Evolutionary conservation across 2,329 filamentous ascomycete species (phyloP), one percentile per base, ranked within the genome.

Genomic region (Pestalotiopsis sp.): DNA sequence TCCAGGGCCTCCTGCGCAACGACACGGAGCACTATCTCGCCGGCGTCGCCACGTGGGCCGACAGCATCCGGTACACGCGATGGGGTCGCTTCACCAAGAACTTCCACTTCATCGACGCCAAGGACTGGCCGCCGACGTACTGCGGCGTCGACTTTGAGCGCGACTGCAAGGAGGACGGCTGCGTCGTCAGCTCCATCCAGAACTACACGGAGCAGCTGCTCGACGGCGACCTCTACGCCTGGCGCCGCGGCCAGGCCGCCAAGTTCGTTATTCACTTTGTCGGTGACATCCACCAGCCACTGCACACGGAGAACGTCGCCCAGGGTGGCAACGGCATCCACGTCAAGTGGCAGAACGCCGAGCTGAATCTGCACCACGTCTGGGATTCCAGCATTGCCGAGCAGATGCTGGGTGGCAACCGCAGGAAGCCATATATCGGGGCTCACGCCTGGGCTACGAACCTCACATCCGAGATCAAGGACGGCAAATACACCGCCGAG

Each of bases 301-400:
- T 92, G 68, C 90, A 92, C 77, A 87, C 87, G 66, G 90, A 92
- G 78, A 84, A 90, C 67, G 86, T 91, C 6, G 83, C 85, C 2
- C 81, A 85, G 25, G 92, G 92, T 66, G 92, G 92, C 0, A 94
- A 94, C 73, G 85, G 86, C 12, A 91, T 94, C 73, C 78, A 83
- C 14, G 91, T 94, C 1, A 82, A 80, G 17, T 94, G 90, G 80
- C 83, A 89, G 31, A 85, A 84, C 3, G 77, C 79, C 38, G 78
- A 82, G 36, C 84, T 87, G 67, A 94, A 94, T 75, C 83, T 94
- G 57, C 92, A 94, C 75, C 86, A 91, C 68, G 87, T 93, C 17
- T 94, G 92, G 92, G 92, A 94, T 76, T 89, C 86, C 66, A 87
- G 86, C 72, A 93, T 93, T 70, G 85, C 89, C 0, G 90, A 92